Percentiles rank a stretch among this genome's conserved stretches.
phyloP scores from a whole-genome alignment of 306 rosid genomes.

The Inga leiocalycina region DNA sequence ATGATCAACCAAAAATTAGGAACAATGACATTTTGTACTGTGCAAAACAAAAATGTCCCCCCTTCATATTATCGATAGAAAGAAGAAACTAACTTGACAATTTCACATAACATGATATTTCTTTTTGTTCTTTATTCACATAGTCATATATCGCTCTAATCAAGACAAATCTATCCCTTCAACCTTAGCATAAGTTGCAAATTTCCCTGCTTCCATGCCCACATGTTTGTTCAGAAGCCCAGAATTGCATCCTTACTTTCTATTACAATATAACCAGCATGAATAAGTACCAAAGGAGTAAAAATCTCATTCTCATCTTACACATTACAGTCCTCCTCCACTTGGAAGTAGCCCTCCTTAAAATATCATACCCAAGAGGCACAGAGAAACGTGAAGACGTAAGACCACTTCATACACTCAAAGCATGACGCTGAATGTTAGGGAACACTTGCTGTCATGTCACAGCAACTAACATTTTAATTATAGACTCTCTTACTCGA shows the following conservation, averaged over 20 bases:
- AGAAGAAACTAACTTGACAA: slow-evolving; percentile 10
- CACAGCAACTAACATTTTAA: slow-evolving; percentile 1
- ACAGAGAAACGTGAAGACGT: neutral
- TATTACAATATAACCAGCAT: neutral
- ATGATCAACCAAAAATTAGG: slow-evolving; percentile 17
- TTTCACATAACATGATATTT: slow-evolving; percentile 22
- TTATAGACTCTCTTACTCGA: neutral
- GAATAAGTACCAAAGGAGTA: neutral
- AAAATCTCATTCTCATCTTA: neutral
- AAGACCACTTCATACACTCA: neutral
- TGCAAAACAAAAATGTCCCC: slow-evolving; percentile 16
- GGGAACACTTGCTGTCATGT: slow-evolving; percentile 3
- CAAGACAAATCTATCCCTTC: neutral
- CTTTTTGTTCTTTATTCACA: neutral
- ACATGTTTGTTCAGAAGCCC: slow-evolving; percentile 10
- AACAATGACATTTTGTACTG: neutral
- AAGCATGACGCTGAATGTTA: neutral
- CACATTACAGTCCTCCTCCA: neutral
- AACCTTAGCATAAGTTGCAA: slow-evolving; percentile 5
- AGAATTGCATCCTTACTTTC: slow-evolving; percentile 11
- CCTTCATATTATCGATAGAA: slow-evolving; percentile 1
- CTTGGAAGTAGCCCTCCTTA: slow-evolving; percentile 17
- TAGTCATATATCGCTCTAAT: slow-evolving; percentile 6
- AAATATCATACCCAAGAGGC: slow-evolving; percentile 1
- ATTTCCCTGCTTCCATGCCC: slow-evolving; percentile 19